A percentile compares a stretch with the other conserved stretches of the same genome.
Conservation (phyloP, 768 basidiomycete species). For the Hemileccinum impolitum region DNA sequence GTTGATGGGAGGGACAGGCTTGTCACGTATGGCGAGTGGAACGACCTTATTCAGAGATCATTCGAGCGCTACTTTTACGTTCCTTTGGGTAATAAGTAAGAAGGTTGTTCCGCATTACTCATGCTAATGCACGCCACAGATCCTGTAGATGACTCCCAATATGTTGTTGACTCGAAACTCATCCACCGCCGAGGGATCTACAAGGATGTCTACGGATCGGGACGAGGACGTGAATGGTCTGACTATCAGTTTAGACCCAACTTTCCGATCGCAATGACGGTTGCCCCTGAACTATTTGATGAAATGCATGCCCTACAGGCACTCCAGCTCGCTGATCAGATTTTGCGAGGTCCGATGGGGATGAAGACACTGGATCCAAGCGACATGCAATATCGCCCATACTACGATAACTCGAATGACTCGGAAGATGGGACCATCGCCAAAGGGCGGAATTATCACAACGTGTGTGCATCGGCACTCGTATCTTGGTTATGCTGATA, state of each 20-base stretch:
- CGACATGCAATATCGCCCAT: slow-evolving; percentile 86
- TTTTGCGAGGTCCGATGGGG: slow-evolving; percentile 84
- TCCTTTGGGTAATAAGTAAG: slow-evolving; percentile 53
- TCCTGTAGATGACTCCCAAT: slow-evolving; percentile 63
- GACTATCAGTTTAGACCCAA: slow-evolving; percentile 95
- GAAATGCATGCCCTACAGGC: slow-evolving; percentile 75
- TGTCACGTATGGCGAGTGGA: slow-evolving; percentile 91
- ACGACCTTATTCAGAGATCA: slow-evolving; percentile 72
- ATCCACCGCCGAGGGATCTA: slow-evolving; percentile 94
- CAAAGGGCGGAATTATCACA: slow-evolving; percentile 94
- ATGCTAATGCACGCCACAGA: slow-evolving; percentile 41
- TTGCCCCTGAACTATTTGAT: slow-evolving; percentile 94
- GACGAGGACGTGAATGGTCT: slow-evolving; percentile 85
- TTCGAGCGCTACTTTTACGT: slow-evolving; percentile 94
- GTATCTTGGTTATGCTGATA: slow-evolving; percentile 12
- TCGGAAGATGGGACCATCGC: slow-evolving; percentile 78
- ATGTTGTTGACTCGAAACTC: slow-evolving; percentile 64
- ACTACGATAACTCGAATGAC: slow-evolving; percentile 94
- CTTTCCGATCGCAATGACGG: slow-evolving; percentile 94
- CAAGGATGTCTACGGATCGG: slow-evolving; percentile 96
- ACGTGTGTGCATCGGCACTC: slow-evolving; percentile 43
- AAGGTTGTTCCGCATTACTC: not conserved
- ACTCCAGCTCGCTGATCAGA: slow-evolving; percentile 73
- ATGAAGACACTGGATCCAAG: slow-evolving; percentile 93
- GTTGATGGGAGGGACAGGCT: slow-evolving; percentile 66